Evolutionary conservation across 768 basidiomycete genomes (phyloP).

Genomic region (Leccinum barrowsii): DNA sequence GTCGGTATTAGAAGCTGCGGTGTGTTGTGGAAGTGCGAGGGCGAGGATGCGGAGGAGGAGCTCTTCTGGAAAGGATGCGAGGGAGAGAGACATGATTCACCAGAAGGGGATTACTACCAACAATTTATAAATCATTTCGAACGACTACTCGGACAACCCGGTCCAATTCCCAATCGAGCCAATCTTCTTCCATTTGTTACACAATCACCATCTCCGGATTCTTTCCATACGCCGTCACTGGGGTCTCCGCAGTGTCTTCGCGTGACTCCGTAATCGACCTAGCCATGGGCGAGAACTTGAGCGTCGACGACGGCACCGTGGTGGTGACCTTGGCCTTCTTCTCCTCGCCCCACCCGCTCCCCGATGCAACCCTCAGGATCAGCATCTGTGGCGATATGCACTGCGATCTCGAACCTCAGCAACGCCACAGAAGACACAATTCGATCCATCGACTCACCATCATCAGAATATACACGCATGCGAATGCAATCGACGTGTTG

Average conservation of each 20-base stretch:
- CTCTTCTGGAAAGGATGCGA: constrained; percentile 38
- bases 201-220: background rate
- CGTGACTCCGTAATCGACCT: background rate
- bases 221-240: background rate
- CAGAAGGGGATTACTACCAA: constrained; percentile 7
- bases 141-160: too few relatives aligned
- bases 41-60: constrained; percentile 46
- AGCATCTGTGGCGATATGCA: constrained; percentile 26
- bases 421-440: background rate
- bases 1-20: constrained; percentile 19
- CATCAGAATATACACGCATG: constrained; percentile 20
- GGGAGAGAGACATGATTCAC: constrained; percentile 11
- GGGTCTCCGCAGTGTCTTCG: too few relatives aligned
- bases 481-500: constrained; percentile 11
- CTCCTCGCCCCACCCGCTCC: constrained; percentile 14
- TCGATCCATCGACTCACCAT: constrained; percentile 15
- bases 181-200: background rate
- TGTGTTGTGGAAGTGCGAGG: constrained; percentile 24
- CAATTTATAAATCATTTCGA: background rate
- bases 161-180: constrained; percentile 12
- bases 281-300: constrained; percentile 10
- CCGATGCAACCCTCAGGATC: constrained; percentile 22
- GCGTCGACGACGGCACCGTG: background rate
- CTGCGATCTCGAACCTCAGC: constrained; percentile 8
- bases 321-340: constrained; percentile 5